Evolutionary conservation across 345 rosid species (phyloP).

Genomic region (Bretschneidera sinensis): DNA sequence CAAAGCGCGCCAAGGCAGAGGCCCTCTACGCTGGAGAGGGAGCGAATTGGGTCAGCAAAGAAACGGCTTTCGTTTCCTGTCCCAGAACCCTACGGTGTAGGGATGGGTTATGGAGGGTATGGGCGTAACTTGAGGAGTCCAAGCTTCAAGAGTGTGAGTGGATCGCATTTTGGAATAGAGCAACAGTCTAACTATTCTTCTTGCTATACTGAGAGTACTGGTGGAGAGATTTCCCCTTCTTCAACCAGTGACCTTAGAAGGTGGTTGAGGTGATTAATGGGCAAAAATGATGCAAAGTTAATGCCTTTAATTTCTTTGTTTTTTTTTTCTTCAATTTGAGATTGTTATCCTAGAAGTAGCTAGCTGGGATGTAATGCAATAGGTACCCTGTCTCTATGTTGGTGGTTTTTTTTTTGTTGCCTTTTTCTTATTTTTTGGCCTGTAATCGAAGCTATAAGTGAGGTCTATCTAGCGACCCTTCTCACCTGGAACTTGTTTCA

Average conservation of each 20-base stretch:
- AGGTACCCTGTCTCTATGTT: too few relatives aligned
- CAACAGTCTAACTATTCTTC: constrained; percentile 78
- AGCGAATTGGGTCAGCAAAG: constrained; percentile 50
- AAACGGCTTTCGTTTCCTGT: constrained; percentile 66
- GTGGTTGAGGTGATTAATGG: constrained; percentile 55
- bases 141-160: constrained; percentile 63
- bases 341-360: not conserved
- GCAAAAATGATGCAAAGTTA: not conserved
- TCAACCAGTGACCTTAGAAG: constrained; percentile 56
- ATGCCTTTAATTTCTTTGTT: not conserved
- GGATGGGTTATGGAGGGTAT: constrained; percentile 29
- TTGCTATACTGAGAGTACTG: constrained; percentile 65
- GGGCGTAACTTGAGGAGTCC: constrained; percentile 59
- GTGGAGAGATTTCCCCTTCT: constrained; percentile 67
- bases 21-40: constrained; percentile 71
- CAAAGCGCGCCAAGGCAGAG: constrained; percentile 87
- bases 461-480: constrained; percentile 4
- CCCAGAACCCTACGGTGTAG: constrained; percentile 39
- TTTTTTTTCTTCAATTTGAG: constrained; percentile 1
- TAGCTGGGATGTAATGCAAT: too few relatives aligned
- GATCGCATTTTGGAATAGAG: constrained; percentile 53
- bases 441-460: constrained; percentile 12
- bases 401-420: too few relatives aligned
- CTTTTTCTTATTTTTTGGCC: not conserved
- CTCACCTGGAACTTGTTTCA: constrained; percentile 2